These are phyloP conservation scores for Aphanocladium album DNA, from an alignment of 2,329 filamentous ascomycete species.

Conservation along the genomic window DNA sequence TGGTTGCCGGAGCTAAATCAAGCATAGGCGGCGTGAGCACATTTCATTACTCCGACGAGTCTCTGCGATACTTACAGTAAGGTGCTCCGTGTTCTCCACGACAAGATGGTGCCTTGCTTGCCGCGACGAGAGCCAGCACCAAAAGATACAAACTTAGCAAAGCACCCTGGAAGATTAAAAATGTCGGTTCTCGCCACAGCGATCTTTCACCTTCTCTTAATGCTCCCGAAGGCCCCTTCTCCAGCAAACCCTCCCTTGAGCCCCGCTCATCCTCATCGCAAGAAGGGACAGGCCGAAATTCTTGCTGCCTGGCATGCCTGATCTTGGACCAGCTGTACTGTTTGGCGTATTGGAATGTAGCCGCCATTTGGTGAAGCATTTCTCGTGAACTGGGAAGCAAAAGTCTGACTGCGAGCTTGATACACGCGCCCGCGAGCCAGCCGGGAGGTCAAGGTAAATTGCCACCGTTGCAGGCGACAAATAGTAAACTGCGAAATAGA, in stretches of 20 bases:
- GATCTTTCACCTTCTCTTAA: not conserved
- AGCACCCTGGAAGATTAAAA: not conserved
- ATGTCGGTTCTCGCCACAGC: not conserved
- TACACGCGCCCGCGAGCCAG: no score
- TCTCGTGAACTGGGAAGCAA: no score
- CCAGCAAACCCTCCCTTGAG: conserved; percentile 1
- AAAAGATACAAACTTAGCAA: conserved; percentile 1
- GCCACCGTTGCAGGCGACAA: no score
- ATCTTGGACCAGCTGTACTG: conserved; percentile 10
- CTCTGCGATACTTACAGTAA: not conserved
- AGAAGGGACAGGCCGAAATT: not conserved
- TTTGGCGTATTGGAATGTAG: conserved; percentile 5
- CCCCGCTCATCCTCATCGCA: not conserved
- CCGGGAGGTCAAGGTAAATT: no score
- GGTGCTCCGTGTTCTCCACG: not conserved
- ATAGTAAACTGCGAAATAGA: no score
- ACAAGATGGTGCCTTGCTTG: not conserved
- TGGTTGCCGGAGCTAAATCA: not conserved
- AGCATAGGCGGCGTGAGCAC: not conserved
- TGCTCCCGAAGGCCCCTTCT: not conserved
- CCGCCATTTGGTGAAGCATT: not conserved
- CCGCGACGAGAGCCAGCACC: not conserved
- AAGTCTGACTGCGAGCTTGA: no score
- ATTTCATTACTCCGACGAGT: not conserved
- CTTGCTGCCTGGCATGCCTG: not conserved